Evolutionary conservation across 2,329 filamentous ascomycete species (phyloP).

Genomic region (Hymenoscyphus linearis): DNA sequence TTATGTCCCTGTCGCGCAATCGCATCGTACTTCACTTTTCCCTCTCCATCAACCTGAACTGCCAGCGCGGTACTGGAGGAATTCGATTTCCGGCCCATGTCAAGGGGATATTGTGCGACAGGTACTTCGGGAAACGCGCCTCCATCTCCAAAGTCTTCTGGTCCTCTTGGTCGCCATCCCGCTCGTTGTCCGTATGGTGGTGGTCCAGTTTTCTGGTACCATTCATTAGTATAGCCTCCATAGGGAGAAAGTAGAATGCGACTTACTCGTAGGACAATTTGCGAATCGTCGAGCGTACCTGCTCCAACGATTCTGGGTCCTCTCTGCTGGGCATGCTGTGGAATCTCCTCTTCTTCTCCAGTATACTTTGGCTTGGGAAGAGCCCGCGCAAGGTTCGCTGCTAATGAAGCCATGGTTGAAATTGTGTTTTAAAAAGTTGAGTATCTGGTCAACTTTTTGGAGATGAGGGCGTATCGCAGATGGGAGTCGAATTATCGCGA

Average conservation of each 20-base stretch:
- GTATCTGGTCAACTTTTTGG: slow-evolving; percentile 8
- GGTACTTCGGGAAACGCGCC: slow-evolving; percentile 93
- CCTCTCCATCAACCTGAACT: slow-evolving; percentile 85
- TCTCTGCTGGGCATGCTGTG: slow-evolving; percentile 64
- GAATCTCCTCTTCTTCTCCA: slow-evolving; percentile 79
- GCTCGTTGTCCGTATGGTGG: slow-evolving; percentile 81
- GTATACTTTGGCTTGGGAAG: slow-evolving; percentile 89
- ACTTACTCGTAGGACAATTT: slow-evolving; percentile 71
- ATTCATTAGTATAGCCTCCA: slow-evolving; percentile 17
- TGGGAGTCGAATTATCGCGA: slow-evolving; percentile 17
- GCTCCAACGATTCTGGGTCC: slow-evolving; percentile 79
- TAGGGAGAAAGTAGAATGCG: background rate
- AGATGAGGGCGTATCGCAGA: slow-evolving; percentile 11
- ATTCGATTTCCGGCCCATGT: slow-evolving; percentile 79
- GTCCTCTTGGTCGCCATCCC: slow-evolving; percentile 83
- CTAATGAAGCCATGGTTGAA: slow-evolving; percentile 57
- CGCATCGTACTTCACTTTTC: slow-evolving; percentile 93
- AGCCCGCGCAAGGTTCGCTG: slow-evolving; percentile 68
- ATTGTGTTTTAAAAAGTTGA: slow-evolving; percentile 6
- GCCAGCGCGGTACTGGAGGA: slow-evolving; percentile 79
- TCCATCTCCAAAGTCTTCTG: slow-evolving; percentile 93
- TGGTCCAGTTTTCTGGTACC: slow-evolving; percentile 64
- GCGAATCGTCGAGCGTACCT: slow-evolving; percentile 75
- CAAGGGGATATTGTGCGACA: slow-evolving; percentile 89
- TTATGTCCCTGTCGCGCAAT: slow-evolving; percentile 86